Base-by-base conservation (phyloP, 1,284 basidiomycete species). In the Exobasidium rhododendri region DNA sequence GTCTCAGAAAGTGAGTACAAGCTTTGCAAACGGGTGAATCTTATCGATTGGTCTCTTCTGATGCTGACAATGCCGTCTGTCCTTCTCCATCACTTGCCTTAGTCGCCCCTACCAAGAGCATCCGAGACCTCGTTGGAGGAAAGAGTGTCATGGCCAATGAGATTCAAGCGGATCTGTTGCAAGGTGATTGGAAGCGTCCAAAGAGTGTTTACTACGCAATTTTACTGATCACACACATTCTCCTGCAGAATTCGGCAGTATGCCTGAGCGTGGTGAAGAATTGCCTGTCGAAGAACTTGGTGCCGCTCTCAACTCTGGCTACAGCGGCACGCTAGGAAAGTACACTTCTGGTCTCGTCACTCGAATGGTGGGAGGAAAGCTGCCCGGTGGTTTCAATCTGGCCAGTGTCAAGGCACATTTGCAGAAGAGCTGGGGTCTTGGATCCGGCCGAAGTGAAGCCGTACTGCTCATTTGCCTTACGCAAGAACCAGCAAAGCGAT, bases 91-190 rank as follows among this genome's bases (percentile, higher is more conserved):
- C 35, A 10, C 35, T 40, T 40, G 7, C 10, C 17, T 10, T 17
- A 40, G 35, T 98, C 59, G 89, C 92, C 2, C 84, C 93, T n/a
- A 86, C 87, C 68, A 98, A 98, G 82, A 90, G 92, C 1, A 94
- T 98, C 85, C 97, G 97, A 82, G 94, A 98, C 78, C 88, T 97
- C 64, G 93, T 97, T 56, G 93, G 92, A 46, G 96, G 96, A 70
- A 98, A 98, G 83, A 97, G 94, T 26, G 97, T 96, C 0, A 84
- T 98, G 62, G 93, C 96, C 82, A 97, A 97, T 80, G 94, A 97
- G 81, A 94, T 97, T 67, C 83, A 97, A 52, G 93, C 92, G 56
- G 68, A 96, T 80, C 85, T 96, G 29, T 90, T 94, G 77, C 86
- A 61, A 64, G 35, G 74, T 54, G 69, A 68, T 28, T 72, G n/a